Evolutionary conservation across 352 stramenopile species (phyloP).

Genomic region (Pythium brachiatum): DNA sequence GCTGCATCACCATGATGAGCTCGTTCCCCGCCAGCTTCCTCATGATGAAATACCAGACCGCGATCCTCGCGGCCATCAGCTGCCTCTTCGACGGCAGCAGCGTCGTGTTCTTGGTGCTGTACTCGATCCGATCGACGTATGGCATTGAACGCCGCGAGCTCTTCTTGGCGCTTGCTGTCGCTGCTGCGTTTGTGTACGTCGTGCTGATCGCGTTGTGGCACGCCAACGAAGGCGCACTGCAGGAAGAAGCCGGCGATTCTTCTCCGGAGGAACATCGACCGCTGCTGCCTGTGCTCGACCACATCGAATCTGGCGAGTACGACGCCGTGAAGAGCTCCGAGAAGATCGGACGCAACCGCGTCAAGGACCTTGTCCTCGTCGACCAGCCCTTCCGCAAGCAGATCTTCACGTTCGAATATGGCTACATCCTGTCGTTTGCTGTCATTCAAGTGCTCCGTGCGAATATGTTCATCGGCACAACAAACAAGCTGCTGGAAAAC

Average conservation of each 20-base stretch:
- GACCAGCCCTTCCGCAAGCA: conserved; percentile 61
- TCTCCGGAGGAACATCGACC: conserved; percentile 28
- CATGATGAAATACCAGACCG: conserved; percentile 38
- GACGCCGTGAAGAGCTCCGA: conserved; percentile 16
- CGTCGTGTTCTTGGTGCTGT: conserved; percentile 38
- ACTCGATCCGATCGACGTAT: conserved; percentile 31
- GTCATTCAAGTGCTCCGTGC: conserved; percentile 72
- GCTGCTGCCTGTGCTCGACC: conserved; percentile 29
- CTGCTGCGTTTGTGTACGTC: conserved; percentile 50
- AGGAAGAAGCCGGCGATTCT: conserved; percentile 14
- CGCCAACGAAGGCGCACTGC: conserved; percentile 60
- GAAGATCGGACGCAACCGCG: conserved; percentile 3
- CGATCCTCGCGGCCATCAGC: conserved; percentile 45
- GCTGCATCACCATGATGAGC: conserved; percentile 49
- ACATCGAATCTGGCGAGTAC: conserved; percentile 28
- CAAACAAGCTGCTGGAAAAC: conserved; percentile 82
- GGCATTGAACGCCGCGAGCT: conserved; percentile 24
- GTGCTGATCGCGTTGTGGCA: conserved; percentile 73
- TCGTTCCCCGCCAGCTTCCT: conserved; percentile 46
- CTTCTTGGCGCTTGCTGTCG: conserved; percentile 40
- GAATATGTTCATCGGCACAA: conserved; percentile 83
- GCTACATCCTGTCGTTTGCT: conserved; percentile 69
- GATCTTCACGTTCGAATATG: conserved; percentile 78
- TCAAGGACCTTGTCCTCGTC: conserved; percentile 40
- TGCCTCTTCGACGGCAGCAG: conserved; percentile 47